Percentiles rank a stretch among this genome's conserved stretches.
Conservation (phyloP, 257 asterid species). For the Nicotiana otophora region DNA sequence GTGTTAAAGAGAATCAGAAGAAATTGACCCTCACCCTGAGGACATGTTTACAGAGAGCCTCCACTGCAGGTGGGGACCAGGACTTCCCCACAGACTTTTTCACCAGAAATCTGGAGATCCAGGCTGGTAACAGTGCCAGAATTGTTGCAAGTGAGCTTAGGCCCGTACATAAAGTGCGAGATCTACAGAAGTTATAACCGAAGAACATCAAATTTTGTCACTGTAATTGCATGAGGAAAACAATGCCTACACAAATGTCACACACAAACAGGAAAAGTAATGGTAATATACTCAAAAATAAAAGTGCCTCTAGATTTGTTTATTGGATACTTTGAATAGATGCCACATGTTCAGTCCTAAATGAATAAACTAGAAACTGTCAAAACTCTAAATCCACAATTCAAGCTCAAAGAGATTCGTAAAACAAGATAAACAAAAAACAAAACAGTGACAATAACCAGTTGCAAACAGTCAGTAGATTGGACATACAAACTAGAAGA, state of each 20-base stretch:
- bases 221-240: background rate
- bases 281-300: background rate
- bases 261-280: background rate
- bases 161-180: slow-evolving; percentile 36
- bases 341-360: background rate
- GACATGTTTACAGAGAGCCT: slow-evolving; percentile 48
- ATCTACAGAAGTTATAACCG: slow-evolving; percentile 34
- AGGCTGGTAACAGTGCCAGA: slow-evolving; percentile 54
- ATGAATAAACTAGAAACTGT: background rate
- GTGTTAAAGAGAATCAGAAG: background rate
- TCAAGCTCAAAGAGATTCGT: background rate
- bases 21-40: slow-evolving; percentile 49
- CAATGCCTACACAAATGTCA: background rate
- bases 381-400: background rate
- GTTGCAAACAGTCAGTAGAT: background rate
- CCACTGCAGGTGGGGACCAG: slow-evolving; percentile 70
- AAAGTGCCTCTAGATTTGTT: background rate
- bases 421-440: background rate
- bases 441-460: background rate
- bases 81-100: slow-evolving; percentile 48
- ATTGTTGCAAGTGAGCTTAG: slow-evolving; percentile 56
- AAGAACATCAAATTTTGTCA: background rate
- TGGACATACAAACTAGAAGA: background rate
- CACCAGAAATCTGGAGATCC: slow-evolving; percentile 40
- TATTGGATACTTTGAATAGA: background rate